Evolutionary conservation across 2,329 filamentous ascomycete genomes (phyloP), one percentile per base, ranked within the genome.

Genomic region (Fusarium austroafricanum): DNA sequence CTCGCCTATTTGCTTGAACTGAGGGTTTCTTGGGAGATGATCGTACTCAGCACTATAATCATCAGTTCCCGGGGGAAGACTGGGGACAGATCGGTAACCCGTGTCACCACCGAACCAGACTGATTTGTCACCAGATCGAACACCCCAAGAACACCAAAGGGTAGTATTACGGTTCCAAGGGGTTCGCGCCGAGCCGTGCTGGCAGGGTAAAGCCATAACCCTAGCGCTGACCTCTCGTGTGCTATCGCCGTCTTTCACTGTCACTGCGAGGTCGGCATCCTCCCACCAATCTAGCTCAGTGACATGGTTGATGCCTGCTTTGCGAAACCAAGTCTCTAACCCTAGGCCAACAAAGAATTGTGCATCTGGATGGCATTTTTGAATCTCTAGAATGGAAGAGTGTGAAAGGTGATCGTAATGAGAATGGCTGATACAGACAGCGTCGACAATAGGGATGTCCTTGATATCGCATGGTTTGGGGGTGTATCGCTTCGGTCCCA

Each of bases 281-380:
- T 97, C 90, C 95, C 95, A 97, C 95, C 95, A 97, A 79, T 98
- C 95, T 73, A 97, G 79, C 80, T 97, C 94, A 0, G 93, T 96
- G 42, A 95, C 90, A 61, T 93, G 92, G 2, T 86, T 68, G 54
- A 97, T 87, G 2, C 92, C 93, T 26, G 83, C 84, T 5, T 83
- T 81, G 45, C 83, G 82, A 78, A 98, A 97, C 94, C 94, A 97
- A 46, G 86, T 82, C 78, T 92, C 92, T 58, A 97, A 88, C 3
- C 93, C 93, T 6, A 97, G 79, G 0, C 93, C 93, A 21, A 94
- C 94, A 67, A 97, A 96, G 81, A 96, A 97, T 68, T 96, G 93
- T 39, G 88, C 93, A 15, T 91, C 85, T 0, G 93, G 93, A 73
- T 96, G 89, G 52, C 86, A 83, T 69, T 88, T 84, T 55, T 89